These are phyloP conservation scores for Madurella mycetomatis DNA, from an alignment of 2,329 filamentous ascomycete genomes.

Conservation along the genomic window DNA sequence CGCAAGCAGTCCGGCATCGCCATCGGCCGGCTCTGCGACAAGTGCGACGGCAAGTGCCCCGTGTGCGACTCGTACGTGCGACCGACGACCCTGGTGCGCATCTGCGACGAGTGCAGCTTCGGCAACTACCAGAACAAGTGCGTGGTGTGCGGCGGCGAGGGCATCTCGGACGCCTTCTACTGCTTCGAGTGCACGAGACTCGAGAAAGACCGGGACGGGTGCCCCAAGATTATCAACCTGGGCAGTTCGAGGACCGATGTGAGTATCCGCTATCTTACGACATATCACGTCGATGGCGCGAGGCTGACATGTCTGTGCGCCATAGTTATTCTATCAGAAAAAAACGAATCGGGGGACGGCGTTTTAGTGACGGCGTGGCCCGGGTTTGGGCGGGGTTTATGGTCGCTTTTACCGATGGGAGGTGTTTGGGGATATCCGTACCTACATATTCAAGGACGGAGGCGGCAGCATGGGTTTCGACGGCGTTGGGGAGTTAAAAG, in stretches of 20 bases:
- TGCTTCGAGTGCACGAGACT: constrained; percentile 97
- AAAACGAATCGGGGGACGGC: constrained; percentile 54
- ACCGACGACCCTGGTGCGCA: constrained; percentile 92
- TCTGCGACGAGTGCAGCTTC: constrained; percentile 99
- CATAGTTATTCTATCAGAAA: constrained; percentile 60
- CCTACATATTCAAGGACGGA: not conserved
- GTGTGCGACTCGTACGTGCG: constrained; percentile 99
- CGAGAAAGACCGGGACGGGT: constrained; percentile 95
- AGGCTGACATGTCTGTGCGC: constrained; percentile 26
- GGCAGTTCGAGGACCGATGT: constrained; percentile 94
- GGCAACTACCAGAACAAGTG: constrained; percentile 99
- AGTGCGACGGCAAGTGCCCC: constrained; percentile 98
- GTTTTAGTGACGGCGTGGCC: constrained; percentile 48
- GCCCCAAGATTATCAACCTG: constrained; percentile 98
- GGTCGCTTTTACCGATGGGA: not conserved
- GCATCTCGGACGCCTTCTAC: constrained; percentile 97
- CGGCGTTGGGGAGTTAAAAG: constrained; percentile 7
- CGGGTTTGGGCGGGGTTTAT: constrained; percentile 42
- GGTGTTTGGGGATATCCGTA: not conserved
- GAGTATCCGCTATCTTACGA: constrained; percentile 30
- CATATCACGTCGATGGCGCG: not conserved
- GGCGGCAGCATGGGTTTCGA: not conserved
- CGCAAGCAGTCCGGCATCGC: constrained; percentile 97
- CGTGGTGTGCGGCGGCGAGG: constrained; percentile 96
- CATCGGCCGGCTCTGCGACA: constrained; percentile 98